Evolutionary conservation across 805 yeast species (phyloP).

Genomic region (Hanseniaspora osmophila): DNA sequence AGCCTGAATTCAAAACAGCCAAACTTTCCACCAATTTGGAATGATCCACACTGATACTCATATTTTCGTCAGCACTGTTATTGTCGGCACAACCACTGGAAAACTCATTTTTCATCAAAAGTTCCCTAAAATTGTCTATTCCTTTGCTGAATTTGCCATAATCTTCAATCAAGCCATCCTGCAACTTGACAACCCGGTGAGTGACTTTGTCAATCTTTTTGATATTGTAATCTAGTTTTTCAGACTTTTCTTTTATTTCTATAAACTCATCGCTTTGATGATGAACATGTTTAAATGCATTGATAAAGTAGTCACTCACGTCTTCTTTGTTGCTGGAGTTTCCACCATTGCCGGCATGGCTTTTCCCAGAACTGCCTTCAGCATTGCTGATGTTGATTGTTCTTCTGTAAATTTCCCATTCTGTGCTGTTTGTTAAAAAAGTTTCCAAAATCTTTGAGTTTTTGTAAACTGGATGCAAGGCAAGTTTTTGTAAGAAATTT

Average conservation of each 20-base stretch:
- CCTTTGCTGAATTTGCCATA: constrained; percentile 59
- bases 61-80: background rate
- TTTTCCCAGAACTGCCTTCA: background rate
- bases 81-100: too few species aligned
- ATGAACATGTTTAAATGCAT: constrained; percentile 72
- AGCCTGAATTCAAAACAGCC: constrained; percentile 33
- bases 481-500: constrained; percentile 58
- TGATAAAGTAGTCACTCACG: constrained; percentile 82
- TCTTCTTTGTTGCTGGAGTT: constrained; percentile 35
- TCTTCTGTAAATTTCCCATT: constrained; percentile 22
- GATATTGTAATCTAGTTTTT: constrained; percentile 74
- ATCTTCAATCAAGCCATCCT: constrained; percentile 60
- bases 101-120: constrained; percentile 31
- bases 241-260: constrained; percentile 69
- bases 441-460: constrained; percentile 43
- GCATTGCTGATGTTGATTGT: constrained; percentile 8
- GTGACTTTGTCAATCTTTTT: constrained; percentile 66
- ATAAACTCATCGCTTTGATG: constrained; percentile 62
- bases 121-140: constrained; percentile 47
- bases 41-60: constrained; percentile 9
- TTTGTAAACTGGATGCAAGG: constrained; percentile 59
- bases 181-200: constrained; percentile 53
- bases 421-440: constrained; percentile 16
- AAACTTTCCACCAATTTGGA: constrained; percentile 20
- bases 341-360: constrained; percentile 4